Conservation (phyloP, 331 rosid species). For the Cydonia oblonga region DNA sequence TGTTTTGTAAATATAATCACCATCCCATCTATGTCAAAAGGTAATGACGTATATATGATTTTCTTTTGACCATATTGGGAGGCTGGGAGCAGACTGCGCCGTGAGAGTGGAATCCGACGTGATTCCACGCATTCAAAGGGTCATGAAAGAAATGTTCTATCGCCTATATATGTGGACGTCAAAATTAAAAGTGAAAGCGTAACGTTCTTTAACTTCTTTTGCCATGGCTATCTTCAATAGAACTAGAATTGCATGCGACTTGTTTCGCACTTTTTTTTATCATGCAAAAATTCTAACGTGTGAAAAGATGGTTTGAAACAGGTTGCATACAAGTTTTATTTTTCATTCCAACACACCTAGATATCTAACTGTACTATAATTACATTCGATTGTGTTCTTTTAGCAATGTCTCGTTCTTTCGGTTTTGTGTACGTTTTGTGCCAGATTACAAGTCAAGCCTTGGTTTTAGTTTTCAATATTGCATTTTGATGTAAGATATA, state of each 20-base stretch:
- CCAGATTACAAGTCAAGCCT: background rate
- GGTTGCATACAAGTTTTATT: background rate
- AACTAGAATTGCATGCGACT: background rate
- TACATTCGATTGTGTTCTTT: background rate
- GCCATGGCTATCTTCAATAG: background rate
- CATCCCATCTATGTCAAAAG: conserved; percentile 7
- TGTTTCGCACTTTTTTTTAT: fast-evolving
- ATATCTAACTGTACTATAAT: background rate
- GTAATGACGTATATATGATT: conserved; percentile 24
- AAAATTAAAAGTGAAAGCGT: background rate
- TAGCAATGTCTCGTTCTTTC: background rate
- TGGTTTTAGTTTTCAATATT: background rate
- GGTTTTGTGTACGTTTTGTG: background rate
- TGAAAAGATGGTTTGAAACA: background rate
- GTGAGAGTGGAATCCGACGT: background rate
- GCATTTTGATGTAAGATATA: background rate
- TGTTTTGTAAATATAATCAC: background rate
- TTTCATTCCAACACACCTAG: background rate
- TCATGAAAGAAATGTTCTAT: background rate
- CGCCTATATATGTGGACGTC: background rate
- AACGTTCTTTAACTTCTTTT: background rate
- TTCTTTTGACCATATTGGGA: background rate
- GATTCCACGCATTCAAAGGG: background rate
- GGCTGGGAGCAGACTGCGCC: background rate
- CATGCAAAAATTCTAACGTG: background rate